A percentile compares a stretch with the other conserved stretches of the same genome.
Evolutionary conservation across 345 rosid species (phyloP).

Genomic region (Acer yangbiense): DNA sequence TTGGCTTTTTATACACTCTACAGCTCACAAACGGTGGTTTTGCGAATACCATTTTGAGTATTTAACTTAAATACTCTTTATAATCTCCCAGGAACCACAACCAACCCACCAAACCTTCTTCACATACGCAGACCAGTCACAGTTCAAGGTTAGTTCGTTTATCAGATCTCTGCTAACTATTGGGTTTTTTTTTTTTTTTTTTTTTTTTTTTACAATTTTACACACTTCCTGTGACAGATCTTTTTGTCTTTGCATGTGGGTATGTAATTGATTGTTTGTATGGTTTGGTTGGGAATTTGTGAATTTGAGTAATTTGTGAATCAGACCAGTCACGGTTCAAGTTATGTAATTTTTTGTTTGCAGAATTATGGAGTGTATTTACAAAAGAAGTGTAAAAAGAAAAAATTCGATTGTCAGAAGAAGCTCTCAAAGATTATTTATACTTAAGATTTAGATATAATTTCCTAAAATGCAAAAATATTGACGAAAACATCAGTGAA

Average conservation of each 20-base stretch:
- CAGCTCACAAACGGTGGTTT: not conserved
- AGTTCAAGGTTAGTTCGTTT: constrained; percentile 14
- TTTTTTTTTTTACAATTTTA: not conserved
- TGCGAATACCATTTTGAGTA: not conserved
- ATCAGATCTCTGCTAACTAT: not conserved
- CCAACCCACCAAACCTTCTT: not conserved
- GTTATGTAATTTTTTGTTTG: not conserved
- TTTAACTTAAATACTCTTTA: not conserved
- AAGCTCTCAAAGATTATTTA: too few relatives aligned
- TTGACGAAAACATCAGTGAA: too few relatives aligned
- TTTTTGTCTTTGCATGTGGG: constrained; percentile 6
- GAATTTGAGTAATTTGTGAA: not conserved
- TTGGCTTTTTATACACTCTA: not conserved
- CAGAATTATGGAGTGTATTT: not conserved
- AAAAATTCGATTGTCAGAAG: too few relatives aligned
- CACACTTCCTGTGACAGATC: not conserved
- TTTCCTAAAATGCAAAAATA: too few relatives aligned
- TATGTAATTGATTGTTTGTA: not conserved
- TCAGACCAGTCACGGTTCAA: not conserved
- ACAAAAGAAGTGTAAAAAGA: too few relatives aligned
- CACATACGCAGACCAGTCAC: not conserved
- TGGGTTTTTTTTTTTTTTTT: not conserved
- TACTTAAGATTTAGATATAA: too few relatives aligned
- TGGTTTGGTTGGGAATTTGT: not conserved
- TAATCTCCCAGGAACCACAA: not conserved